Evolutionary conservation across 805 yeast genomes (phyloP).

Genomic region (Priceomyces carsonii): DNA sequence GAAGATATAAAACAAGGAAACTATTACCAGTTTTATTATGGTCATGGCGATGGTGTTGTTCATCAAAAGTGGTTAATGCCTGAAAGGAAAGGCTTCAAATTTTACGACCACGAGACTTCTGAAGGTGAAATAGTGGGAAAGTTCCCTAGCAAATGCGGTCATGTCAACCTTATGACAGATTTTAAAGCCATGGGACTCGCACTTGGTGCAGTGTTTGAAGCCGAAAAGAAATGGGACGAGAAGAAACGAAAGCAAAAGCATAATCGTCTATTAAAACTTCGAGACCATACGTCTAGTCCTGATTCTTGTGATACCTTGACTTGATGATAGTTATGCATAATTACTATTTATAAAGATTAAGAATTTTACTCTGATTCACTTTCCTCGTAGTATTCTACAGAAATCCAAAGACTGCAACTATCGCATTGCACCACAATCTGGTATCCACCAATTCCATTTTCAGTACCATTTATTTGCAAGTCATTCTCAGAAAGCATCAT

Average conservation of each 20-base stretch:
- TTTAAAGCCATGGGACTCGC: slow-evolving; percentile 72
- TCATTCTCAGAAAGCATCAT: slow-evolving; percentile 63
- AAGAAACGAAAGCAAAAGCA: slow-evolving; percentile 5
- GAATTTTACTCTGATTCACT: slow-evolving; percentile 16
- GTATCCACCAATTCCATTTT: slow-evolving; percentile 51
- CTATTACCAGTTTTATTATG: slow-evolving; percentile 76
- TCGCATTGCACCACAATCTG: slow-evolving; percentile 77
- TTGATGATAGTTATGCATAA: no score
- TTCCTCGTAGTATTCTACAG: slow-evolving; percentile 63
- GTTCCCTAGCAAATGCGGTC: slow-evolving; percentile 66
- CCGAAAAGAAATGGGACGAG: slow-evolving; percentile 47
- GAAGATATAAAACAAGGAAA: slow-evolving; percentile 70
- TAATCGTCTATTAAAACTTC: no score
- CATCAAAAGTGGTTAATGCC: slow-evolving; percentile 85
- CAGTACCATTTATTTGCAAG: slow-evolving; percentile 53
- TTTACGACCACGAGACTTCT: slow-evolving; percentile 28
- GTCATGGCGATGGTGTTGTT: slow-evolving; percentile 93
- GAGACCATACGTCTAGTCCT: no score
- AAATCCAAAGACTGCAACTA: slow-evolving; percentile 85
- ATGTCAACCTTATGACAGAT: slow-evolving; percentile 79
- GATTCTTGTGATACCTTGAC: no score
- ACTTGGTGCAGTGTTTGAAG: slow-evolving; percentile 58
- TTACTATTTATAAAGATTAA: no score
- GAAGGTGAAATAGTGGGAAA: slow-evolving; percentile 63
- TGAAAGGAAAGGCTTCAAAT: slow-evolving; percentile 59